Conservation (phyloP, 306 rosid species). For the Casuarina cunninghamiana region DNA sequence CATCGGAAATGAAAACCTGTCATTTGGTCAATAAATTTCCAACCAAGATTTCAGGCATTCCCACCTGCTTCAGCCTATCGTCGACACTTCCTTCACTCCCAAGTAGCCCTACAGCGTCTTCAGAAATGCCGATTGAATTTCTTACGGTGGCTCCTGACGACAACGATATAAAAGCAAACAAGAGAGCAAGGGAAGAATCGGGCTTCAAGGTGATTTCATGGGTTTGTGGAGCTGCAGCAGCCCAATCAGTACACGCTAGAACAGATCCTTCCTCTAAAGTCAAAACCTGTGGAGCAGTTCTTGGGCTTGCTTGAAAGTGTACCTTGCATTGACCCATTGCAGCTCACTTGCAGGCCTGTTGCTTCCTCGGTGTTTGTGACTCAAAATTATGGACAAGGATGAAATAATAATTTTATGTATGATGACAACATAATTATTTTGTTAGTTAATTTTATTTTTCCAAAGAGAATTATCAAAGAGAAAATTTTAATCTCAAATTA, state of each 20-base stretch:
- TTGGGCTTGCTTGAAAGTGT: background rate
- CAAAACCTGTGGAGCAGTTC: background rate
- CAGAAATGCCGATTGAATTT: constrained; percentile 4
- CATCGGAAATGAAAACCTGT: constrained; percentile 22
- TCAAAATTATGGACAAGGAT: too few relatives aligned
- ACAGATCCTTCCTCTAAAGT: too few relatives aligned
- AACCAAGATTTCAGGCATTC: constrained; percentile 6
- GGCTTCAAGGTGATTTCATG: background rate
- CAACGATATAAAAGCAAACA: background rate
- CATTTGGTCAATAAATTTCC: constrained; percentile 30
- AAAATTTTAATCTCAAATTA: too few relatives aligned
- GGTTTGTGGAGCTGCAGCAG: background rate
- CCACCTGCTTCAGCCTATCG: constrained; percentile 1
- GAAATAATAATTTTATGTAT: too few relatives aligned
- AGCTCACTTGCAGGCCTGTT: background rate
- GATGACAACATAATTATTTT: too few relatives aligned
- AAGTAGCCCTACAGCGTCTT: background rate
- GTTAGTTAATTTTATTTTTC: too few relatives aligned
- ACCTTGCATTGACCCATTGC: background rate
- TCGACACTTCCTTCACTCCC: constrained; percentile 17
- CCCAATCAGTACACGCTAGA: too few relatives aligned
- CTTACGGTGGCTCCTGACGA: background rate
- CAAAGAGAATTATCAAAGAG: too few relatives aligned
- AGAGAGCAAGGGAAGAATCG: too few relatives aligned
- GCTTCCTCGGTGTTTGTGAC: background rate